Evolutionary conservation across 768 basidiomycete species (phyloP), one percentile per base, ranked within the genome.

Genomic region (Boletus edulis): DNA sequence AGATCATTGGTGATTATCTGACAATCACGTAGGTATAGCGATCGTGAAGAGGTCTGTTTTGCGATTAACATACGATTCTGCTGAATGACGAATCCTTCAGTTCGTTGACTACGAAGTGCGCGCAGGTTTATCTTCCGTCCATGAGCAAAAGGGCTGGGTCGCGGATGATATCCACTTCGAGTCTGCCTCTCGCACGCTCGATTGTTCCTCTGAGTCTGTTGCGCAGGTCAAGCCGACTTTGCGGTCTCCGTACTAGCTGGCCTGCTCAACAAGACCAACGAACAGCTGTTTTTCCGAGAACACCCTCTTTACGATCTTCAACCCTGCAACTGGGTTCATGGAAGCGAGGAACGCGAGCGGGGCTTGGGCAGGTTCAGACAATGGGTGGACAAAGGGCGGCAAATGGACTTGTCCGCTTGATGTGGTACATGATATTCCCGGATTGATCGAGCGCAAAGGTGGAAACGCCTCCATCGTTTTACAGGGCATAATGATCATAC

Each of bases 331-430:
- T n/a, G n/a, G n/a, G n/a, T n/a, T n/a, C n/a, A n/a, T n/a, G n/a
- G n/a, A n/a, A n/a, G n/a, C n/a, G n/a, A n/a, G n/a, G n/a, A n/a
- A n/a, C n/a, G n/a, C n/a, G n/a, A n/a, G n/a, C n/a, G n/a, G n/a
- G n/a, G n/a, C n/a, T n/a, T n/a, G n/a, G n/a, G n/a, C n/a, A 4
- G 88, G 91, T 10, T 77, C 79, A 10, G 77, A 81, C 56, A 76
- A 71, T 13, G 91, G 91, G 0, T 94, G 89, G 87, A 93, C 91
- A 1, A 91, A 94, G 68, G 91, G 90, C 35, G 84, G 85, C 62
- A 79, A 79, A 66, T 85, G 84, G 84, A 85, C 85, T 9, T 92
- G 91, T 67, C 85, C 86, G 4, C 86, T 90, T 58, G 86, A 87
- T 42, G 87, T 89, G 7, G 81, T 89, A 17, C 89, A 91, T 49